Evolutionary conservation across 2,329 filamentous ascomycete genomes (phyloP).

Genomic region (Zasmidium cellare): DNA sequence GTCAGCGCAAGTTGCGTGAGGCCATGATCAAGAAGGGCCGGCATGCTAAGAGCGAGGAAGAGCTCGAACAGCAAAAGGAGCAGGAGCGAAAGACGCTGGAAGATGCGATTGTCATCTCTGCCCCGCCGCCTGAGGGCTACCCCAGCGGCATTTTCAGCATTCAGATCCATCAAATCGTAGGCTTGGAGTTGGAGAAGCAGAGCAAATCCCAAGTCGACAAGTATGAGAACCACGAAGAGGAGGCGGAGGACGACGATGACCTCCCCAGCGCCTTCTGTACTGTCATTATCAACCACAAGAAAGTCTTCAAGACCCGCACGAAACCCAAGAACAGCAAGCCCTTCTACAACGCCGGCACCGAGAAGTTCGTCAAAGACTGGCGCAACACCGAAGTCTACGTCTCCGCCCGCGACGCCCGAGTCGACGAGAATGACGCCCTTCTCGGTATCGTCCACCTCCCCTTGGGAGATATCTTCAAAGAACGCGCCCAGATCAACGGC

Average conservation of each 20-base stretch:
- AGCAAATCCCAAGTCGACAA: conserved; percentile 55
- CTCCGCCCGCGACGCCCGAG: conserved; percentile 64
- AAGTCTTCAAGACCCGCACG: conserved; percentile 67
- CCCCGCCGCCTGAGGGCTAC: conserved; percentile 62
- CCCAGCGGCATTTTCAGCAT: conserved; percentile 68
- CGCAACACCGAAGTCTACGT: conserved; percentile 66
- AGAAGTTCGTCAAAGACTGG: conserved; percentile 71
- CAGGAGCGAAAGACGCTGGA: conserved; percentile 61
- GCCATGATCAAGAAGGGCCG: conserved; percentile 57
- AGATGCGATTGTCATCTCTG: conserved; percentile 67
- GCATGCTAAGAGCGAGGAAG: conserved; percentile 39
- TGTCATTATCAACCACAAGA: conserved; percentile 72
- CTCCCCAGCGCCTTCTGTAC: conserved; percentile 71
- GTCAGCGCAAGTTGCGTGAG: conserved; percentile 66
- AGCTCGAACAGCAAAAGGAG: conserved; percentile 66
- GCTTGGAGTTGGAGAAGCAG: conserved; percentile 61
- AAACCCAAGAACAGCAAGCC: conserved; percentile 78
- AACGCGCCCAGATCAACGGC: conserved; percentile 64
- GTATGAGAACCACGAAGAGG: conserved; percentile 50
- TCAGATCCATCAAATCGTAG: conserved; percentile 72
- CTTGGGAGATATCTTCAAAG: conserved; percentile 60
- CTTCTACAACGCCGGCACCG: conserved; percentile 75
- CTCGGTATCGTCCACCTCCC: conserved; percentile 71
- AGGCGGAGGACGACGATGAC: conserved; percentile 61
- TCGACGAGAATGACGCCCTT: conserved; percentile 68